These are phyloP conservation scores for Diplodia scrobiculata DNA, from an alignment of 2,329 filamentous ascomycete genomes.

Conservation along the genomic window DNA sequence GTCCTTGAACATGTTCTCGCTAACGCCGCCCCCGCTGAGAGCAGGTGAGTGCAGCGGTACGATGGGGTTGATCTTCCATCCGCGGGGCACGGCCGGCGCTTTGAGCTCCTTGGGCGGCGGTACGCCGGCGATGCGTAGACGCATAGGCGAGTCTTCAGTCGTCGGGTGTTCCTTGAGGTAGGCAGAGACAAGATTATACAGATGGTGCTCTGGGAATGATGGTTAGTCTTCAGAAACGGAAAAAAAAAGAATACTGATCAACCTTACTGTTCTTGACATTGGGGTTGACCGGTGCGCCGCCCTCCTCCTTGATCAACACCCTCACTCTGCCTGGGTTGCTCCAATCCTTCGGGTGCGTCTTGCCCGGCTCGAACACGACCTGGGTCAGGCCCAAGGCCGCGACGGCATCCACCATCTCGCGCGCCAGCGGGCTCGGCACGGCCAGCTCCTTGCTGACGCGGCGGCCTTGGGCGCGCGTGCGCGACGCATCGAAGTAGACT, in stretches of 20 bases:
- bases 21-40: slow-evolving; percentile 88
- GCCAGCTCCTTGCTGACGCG: slow-evolving; percentile 73
- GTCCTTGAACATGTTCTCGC: slow-evolving; percentile 91
- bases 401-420: slow-evolving; percentile 86
- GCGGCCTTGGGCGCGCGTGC: slow-evolving; percentile 75
- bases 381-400: slow-evolving; percentile 65
- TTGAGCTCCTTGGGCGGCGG: slow-evolving; percentile 67
- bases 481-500: slow-evolving; percentile 83
- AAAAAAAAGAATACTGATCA: background rate
- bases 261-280: slow-evolving; percentile 65
- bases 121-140: slow-evolving; percentile 72
- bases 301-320: slow-evolving; percentile 70
- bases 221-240: background rate
- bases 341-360: slow-evolving; percentile 96
- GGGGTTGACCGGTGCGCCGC: slow-evolving; percentile 54
- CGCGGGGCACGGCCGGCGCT: slow-evolving; percentile 70
- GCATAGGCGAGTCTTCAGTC: slow-evolving; percentile 68
- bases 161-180: slow-evolving; percentile 80
- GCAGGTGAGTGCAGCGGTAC: slow-evolving; percentile 86
- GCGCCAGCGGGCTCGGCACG: slow-evolving; percentile 80
- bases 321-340: slow-evolving; percentile 89
- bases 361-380: slow-evolving; percentile 84
- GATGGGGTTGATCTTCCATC: slow-evolving; percentile 86
- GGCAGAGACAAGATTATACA: slow-evolving; percentile 77
- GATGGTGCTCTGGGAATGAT: slow-evolving; percentile 70